Evolutionary conservation across 371 early-diverging fungal species (phyloP).

Genomic region (Haplosporangium sp.): DNA sequence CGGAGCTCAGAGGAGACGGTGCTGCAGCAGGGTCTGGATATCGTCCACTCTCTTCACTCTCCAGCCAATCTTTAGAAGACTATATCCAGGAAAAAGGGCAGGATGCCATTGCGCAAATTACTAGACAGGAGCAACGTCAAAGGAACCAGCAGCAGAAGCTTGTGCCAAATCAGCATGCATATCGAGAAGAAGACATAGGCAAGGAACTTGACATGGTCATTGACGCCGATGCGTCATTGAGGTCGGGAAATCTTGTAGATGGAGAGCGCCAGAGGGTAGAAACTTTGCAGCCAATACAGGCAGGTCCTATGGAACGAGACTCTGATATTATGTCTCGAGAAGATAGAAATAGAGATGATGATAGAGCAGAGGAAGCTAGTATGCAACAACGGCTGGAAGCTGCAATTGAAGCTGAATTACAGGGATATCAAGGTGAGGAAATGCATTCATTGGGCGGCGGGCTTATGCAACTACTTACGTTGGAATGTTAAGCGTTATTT

Average conservation of each 20-base stretch:
- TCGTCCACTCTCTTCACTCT: background rate
- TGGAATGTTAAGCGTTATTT: background rate
- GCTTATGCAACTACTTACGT: background rate
- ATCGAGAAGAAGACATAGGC: slow-evolving; percentile 6
- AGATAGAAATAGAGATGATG: background rate
- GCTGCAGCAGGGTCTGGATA: background rate
- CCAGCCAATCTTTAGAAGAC: background rate
- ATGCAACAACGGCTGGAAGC: slow-evolving; percentile 8
- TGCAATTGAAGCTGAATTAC: slow-evolving; percentile 8
- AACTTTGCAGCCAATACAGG: background rate
- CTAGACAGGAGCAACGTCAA: background rate
- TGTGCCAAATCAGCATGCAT: background rate
- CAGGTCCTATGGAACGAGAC: no score
- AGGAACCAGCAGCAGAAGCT: background rate
- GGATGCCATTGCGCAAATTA: background rate
- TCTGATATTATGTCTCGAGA: no score
- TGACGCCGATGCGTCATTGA: background rate
- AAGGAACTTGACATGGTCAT: background rate
- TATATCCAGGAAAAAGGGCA: background rate
- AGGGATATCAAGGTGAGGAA: slow-evolving; percentile 12
- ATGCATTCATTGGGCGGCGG: background rate
- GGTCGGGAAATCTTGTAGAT: background rate
- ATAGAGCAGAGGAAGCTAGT: slow-evolving; percentile 3
- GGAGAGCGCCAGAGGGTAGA: background rate
- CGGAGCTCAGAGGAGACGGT: background rate